Percentiles rank a stretch among this genome's conserved stretches.
Evolutionary conservation across 441 rosid species (phyloP).

Genomic region (Gossypium davidsonii): DNA sequence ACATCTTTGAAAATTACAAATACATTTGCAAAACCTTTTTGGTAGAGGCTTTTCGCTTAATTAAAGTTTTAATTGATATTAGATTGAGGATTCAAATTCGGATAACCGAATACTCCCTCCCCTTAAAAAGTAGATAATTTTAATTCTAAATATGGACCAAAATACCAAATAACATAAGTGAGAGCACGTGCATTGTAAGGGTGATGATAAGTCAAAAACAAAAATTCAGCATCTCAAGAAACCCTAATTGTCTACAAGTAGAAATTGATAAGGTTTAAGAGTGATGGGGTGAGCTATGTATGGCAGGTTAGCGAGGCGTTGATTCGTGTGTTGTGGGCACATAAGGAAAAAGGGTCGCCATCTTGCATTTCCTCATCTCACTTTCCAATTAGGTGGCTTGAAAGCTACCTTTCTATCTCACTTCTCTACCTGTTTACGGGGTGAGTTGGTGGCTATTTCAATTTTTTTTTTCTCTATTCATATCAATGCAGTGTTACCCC

Average conservation of each 20-base stretch:
- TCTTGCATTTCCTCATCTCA: conserved; percentile 38
- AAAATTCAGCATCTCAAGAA: conserved; percentile 21
- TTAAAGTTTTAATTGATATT: no score
- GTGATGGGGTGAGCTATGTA: no score
- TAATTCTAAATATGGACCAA: neutral
- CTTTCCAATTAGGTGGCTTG: conserved; percentile 46
- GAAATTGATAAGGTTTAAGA: neutral
- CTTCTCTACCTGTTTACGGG: no score
- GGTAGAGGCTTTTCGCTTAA: no score
- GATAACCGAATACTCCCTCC: no score
- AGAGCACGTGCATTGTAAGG: neutral
- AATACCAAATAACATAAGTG: neutral
- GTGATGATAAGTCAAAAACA: neutral
- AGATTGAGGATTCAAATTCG: no score
- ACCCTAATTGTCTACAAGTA: conserved; percentile 17
- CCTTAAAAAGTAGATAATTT: no score
- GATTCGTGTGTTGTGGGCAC: neutral
- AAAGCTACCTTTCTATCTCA: conserved; percentile 22
- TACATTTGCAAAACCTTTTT: no score
- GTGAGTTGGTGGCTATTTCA: no score
- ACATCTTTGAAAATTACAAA: no score
- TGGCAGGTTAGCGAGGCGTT: neutral
- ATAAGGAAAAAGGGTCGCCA: conserved; percentile 28
- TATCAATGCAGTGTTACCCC: no score
- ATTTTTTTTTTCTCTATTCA: neutral